Evolutionary conservation across 1,139 yeast species (phyloP), one percentile per base, ranked within the genome.

Genomic region (Candida sojae): DNA sequence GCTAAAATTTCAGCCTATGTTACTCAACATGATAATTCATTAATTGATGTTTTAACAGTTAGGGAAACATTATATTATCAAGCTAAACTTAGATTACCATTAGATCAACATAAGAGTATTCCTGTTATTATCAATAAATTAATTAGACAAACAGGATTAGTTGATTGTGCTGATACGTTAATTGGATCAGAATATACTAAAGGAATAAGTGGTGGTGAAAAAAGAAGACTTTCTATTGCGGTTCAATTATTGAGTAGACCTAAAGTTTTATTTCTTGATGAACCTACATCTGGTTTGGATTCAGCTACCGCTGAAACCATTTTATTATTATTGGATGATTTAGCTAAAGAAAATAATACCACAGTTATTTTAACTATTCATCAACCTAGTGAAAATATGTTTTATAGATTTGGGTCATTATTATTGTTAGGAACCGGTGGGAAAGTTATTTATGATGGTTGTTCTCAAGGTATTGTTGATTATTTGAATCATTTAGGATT

Each of bases 201-300:
- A 56, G 96, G 96, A 3, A 79, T 89, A 6, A 85, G 93, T 30
- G 96, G 96, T 10, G 96, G 96, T 48, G 96, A 89, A 59, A 87
- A 86, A 58, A 71, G 96, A 58, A 77, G 96, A 55, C 88, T 89
- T 1, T 84, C 93, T 0, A 88, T 89, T 63, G 93, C 93, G 1
- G 80, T 86, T 42, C 96, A 89, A 61, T 69, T 89, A 38, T 69
- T 88, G 36, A 83, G 84, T 47, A 81, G 82, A 47, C 95, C 96
- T 0, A 84, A 84, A 53, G 77, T 89, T 31, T 66, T 89, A 43
- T 76, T 88, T 48, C 67, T 89, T 38, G 97, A 90, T 66, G 97
- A 90, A 57, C 96, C 96, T 1, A 89, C 96, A 0, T 87, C 96
- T 0, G 96, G 97, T 0, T 71, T 90, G 25, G 96, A 90, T 63